Evolutionary conservation across 148 eudicot genomes (phyloP), one percentile per base, ranked within the genome.

Genomic region (Chenopodium album): DNA sequence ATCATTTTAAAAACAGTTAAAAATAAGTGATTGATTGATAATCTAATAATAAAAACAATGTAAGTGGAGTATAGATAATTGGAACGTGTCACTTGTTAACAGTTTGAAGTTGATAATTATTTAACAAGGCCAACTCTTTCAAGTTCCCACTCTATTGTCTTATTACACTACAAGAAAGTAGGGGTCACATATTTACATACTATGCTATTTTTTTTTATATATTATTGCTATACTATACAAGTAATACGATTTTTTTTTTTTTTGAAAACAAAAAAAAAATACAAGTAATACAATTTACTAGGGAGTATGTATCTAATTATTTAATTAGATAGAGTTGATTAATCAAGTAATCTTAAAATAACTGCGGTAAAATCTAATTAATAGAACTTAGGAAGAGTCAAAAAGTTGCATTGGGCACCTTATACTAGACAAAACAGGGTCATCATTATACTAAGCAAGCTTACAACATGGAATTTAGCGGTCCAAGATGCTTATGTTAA

Each of bases 401-500:
- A 79, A 83, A 83, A 73, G 81, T 63, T 17, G 4, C 7, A 71
- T 13, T 29, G 56, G 79, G 85, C 85, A 79, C 79, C 82, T 75
- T 34, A 79, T 23, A 83, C 82, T 75, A 75, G 85, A 75, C 76
- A 79, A 74, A 78, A 74, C 66, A 79, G 74, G 47, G 60, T 83
- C 79, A 83, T 83, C 7, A 83, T 83, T 74, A 75, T 41, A 79
- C 60, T 83, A 78, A 79, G 82, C 82, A 79, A 66, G 62, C 64
- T 75, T 41, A 56, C 11, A 82, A 72, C 75, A 56, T 37, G 70
- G 62, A 76, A 66, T 65, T 60, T 68, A 59, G 76, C 79, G 85
- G 85, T 84, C 85, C 85, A 84, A 75, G 79, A 84, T 83, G 85
- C 82, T 68, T 34, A 48, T 66, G 69, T 79, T 65, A 83, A 37